Conservation (phyloP, 257 asterid species). For the Nicotiana noctiflora region DNA sequence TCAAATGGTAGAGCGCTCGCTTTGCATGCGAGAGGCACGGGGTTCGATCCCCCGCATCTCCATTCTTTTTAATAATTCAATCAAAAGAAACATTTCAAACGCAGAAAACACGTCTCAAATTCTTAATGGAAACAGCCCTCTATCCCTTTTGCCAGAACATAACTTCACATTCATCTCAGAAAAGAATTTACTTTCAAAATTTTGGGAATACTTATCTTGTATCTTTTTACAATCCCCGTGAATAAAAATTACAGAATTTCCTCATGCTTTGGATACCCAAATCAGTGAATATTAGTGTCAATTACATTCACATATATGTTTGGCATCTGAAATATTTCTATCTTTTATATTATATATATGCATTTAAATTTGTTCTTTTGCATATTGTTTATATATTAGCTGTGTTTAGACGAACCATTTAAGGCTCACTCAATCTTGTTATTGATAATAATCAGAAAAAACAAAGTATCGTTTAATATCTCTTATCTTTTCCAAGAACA, state of each 20-base stretch:
- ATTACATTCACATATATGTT: neutral
- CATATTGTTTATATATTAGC: neutral
- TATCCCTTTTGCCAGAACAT: neutral
- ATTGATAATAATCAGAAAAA: too few relatives aligned
- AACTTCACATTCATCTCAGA: neutral
- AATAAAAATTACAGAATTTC: neutral
- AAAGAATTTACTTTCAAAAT: neutral
- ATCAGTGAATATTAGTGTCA: neutral
- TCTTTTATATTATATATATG: neutral
- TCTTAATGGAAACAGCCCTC: too few relatives aligned
- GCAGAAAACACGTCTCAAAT: neutral
- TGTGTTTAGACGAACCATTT: neutral
- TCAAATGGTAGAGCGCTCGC: conserved; percentile 99
- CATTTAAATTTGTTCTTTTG: too few relatives aligned
- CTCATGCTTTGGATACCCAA: neutral
- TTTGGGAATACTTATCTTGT: neutral
- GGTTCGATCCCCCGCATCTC: conserved; percentile 31
- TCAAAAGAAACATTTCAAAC: neutral
- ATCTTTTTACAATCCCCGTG: neutral
- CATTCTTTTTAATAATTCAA: too few relatives aligned
- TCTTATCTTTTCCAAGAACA: neutral
- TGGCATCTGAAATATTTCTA: neutral
- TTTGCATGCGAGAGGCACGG: conserved; percentile 99
- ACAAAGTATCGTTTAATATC: too few relatives aligned
- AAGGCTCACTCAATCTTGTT: neutral